Evolutionary conservation across 345 rosid genomes (phyloP).

Genomic region (Aethionema arabicum): DNA sequence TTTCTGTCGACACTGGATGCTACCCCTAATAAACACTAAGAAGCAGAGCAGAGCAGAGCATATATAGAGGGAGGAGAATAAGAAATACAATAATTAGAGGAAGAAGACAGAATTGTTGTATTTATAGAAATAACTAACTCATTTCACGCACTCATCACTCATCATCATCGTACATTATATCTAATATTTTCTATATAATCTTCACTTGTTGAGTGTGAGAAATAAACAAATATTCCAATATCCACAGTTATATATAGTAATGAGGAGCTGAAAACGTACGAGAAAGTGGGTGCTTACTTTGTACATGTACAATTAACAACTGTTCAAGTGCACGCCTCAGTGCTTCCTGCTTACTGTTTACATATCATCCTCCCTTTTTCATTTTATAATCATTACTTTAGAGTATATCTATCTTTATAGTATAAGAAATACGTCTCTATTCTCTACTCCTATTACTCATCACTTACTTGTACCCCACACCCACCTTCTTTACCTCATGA

Average conservation of each 20-base stretch:
- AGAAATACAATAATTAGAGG: not conserved
- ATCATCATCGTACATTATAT: slow-evolving; percentile 6
- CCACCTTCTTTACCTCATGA: not conserved
- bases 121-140: slow-evolving; percentile 21
- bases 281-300: not conserved
- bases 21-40: not conserved
- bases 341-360: slow-evolving; percentile 10
- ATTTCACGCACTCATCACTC: slow-evolving; percentile 29
- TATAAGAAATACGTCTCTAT: not conserved
- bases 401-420: not conserved
- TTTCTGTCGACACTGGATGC: not conserved
- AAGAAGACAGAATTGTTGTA: slow-evolving; percentile 18
- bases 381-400: slow-evolving; percentile 19
- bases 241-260: too few relatives aligned
- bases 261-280: slow-evolving; percentile 9
- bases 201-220: too few relatives aligned
- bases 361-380: not conserved
- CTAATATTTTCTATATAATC: too few relatives aligned
- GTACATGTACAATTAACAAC: not conserved
- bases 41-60: not conserved
- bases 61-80: too few relatives aligned
- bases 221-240: too few relatives aligned
- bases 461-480: too few relatives aligned
- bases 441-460: too few relatives aligned
- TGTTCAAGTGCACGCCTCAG: slow-evolving; percentile 32